phyloP scores from a whole-genome alignment of 2,329 filamentous ascomycete species.

The Byssochlamys sp. region DNA sequence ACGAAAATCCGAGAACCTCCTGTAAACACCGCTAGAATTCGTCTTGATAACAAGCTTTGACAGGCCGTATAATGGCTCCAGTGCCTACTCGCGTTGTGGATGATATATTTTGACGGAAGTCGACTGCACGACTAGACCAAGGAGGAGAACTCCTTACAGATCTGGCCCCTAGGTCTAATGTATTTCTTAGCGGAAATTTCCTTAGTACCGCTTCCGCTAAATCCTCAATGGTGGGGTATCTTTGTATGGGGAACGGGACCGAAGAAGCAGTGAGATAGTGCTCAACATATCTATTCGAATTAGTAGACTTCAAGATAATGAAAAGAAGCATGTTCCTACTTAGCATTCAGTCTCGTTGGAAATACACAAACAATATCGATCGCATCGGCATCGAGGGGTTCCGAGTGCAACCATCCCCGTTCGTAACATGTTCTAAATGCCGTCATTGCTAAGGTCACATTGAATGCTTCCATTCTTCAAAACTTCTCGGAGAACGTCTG shows the following conservation, averaged over 20 bases:
- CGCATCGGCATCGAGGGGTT: constrained; percentile 1
- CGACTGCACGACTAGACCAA: too few relatives aligned
- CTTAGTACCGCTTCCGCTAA: constrained; percentile 3
- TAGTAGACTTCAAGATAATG: constrained; percentile 1
- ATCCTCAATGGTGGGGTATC: constrained; percentile 4
- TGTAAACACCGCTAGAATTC: not conserved
- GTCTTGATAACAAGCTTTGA: not conserved
- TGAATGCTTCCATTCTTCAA: constrained; percentile 5
- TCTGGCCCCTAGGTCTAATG: too few relatives aligned
- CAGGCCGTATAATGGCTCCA: not conserved
- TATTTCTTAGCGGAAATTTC: constrained; percentile 3
- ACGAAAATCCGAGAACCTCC: not conserved
- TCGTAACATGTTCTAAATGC: constrained; percentile 4
- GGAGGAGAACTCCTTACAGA: too few relatives aligned
- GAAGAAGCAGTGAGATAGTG: constrained; percentile 2
- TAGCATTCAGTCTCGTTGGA: constrained; percentile 6
- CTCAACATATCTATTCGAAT: constrained; percentile 6
- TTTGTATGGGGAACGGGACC: constrained; percentile 5
- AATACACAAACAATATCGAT: constrained; percentile 3
- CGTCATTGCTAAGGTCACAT: constrained; percentile 3
- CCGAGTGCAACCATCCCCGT: constrained; percentile 6
- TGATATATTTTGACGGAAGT: not conserved
- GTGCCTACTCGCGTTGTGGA: constrained; percentile 2
- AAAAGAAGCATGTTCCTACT: constrained; percentile 2
- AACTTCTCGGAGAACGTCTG: constrained; percentile 4